phyloP scores from a whole-genome alignment of 352 stramenopile genomes.

The Globisporangium paddicum region DNA sequence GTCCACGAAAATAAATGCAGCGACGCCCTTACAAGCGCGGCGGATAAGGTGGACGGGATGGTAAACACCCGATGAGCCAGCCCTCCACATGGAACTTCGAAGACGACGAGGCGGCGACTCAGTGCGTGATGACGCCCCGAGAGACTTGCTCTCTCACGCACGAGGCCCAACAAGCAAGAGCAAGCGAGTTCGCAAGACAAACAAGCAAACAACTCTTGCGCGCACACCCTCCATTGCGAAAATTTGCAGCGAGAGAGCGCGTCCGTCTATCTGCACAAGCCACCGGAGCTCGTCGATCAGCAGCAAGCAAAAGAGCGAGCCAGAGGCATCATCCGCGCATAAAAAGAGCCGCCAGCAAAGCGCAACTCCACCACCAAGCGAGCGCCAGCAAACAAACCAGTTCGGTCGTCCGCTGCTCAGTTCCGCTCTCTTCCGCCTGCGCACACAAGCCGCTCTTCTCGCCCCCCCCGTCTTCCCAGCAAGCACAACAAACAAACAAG shows the following conservation, averaged over 20 bases:
- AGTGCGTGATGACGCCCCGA: conserved; percentile 1
- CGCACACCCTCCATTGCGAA: conserved; percentile 9
- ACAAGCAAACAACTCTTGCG: background rate
- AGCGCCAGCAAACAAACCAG: background rate
- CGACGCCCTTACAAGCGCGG: background rate
- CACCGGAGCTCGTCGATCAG: background rate
- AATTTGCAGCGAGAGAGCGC: conserved; percentile 5
- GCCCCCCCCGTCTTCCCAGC: background rate
- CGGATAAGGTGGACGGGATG: conserved; percentile 20
- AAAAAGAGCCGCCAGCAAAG: conserved; percentile 5
- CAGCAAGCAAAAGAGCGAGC: conserved; percentile 5
- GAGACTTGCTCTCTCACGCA: background rate
- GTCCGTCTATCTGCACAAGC: background rate
- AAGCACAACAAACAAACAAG: conserved; percentile 1
- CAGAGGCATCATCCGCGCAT: conserved; percentile 9
- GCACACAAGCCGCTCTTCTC: background rate
- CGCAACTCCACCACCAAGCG: background rate
- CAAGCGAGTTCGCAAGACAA: background rate
- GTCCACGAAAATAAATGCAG: conserved; percentile 1
- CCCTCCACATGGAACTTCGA: conserved; percentile 15
- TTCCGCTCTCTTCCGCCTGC: conserved; percentile 8
- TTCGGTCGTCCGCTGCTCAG: background rate
- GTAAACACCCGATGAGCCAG: conserved; percentile 2
- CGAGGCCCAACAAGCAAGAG: background rate
- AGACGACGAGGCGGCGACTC: background rate